These are phyloP conservation scores for Amanita pallidorosea DNA, from an alignment of 768 basidiomycete species.

Conservation along the genomic window DNA sequence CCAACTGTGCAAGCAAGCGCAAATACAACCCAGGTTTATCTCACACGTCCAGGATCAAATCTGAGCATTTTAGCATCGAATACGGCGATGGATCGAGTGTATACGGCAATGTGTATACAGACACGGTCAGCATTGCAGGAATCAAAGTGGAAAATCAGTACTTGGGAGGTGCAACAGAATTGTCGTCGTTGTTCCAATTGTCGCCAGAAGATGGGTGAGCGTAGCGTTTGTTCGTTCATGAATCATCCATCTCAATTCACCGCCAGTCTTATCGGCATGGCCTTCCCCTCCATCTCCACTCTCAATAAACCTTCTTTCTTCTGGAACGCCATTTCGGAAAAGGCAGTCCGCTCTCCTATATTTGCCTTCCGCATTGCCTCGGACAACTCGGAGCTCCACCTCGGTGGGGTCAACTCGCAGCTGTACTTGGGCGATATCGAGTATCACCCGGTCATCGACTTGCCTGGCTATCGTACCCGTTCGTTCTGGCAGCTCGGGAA, in stretches of 20 bases:
- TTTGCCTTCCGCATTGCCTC: slow-evolving; percentile 26
- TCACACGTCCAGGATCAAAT: neutral
- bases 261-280: neutral
- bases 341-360: neutral
- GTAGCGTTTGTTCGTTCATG: neutral
- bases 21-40: neutral
- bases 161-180: neutral
- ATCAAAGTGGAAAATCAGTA: neutral
- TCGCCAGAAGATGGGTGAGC: neutral
- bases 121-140: neutral
- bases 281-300: neutral
- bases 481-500: neutral
- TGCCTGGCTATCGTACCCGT: neutral
- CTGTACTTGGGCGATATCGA: slow-evolving; percentile 29
- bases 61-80: neutral
- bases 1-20: neutral
- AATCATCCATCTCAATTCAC: neutral
- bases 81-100: neutral
- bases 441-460: slow-evolving; percentile 13
- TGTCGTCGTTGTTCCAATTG: neutral
- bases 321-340: neutral
- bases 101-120: neutral
- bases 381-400: slow-evolving; percentile 30
- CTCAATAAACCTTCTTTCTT: neutral
- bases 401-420: slow-evolving; percentile 28